phyloP scores from a whole-genome alignment of 2,329 filamentous ascomycete genomes.

The Amauroascus niger region DNA sequence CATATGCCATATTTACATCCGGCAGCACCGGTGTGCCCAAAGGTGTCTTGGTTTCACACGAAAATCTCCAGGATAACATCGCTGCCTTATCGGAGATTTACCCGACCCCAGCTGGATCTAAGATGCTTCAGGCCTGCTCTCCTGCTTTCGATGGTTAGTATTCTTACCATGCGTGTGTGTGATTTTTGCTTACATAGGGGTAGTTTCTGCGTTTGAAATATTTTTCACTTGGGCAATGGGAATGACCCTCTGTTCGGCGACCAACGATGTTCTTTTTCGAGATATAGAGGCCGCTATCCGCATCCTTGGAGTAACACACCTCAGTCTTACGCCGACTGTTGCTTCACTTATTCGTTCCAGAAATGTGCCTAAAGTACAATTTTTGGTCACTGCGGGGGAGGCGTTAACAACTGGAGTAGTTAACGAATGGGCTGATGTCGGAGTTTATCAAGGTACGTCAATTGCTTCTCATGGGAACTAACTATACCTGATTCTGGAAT shows the following conservation, averaged over 20 bases:
- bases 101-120: slow-evolving; percentile 44
- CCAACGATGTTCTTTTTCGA: slow-evolving; percentile 62
- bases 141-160: slow-evolving; percentile 61
- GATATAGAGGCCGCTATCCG: slow-evolving; percentile 62
- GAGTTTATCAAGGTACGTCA: slow-evolving; percentile 57
- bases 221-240: slow-evolving; percentile 74
- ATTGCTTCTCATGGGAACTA: background rate
- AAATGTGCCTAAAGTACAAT: slow-evolving; percentile 60
- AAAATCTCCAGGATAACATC: slow-evolving; percentile 69
- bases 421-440: slow-evolving; percentile 54
- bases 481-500: background rate
- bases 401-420: slow-evolving; percentile 64
- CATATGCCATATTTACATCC: slow-evolving; percentile 75
- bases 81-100: slow-evolving; percentile 57
- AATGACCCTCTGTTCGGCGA: slow-evolving; percentile 66
- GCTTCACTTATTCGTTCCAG: slow-evolving; percentile 61
- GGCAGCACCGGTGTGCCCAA: slow-evolving; percentile 75
- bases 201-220: slow-evolving; percentile 78
- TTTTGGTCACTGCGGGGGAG: slow-evolving; percentile 74
- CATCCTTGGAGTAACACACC: slow-evolving; percentile 58
- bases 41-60: slow-evolving; percentile 66
- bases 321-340: slow-evolving; percentile 78
- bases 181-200: slow-evolving; percentile 15
- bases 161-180: background rate
- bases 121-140: slow-evolving; percentile 73